Evolutionary conservation across 331 rosid species (phyloP).

Genomic region (Erythrophleum ivorense): DNA sequence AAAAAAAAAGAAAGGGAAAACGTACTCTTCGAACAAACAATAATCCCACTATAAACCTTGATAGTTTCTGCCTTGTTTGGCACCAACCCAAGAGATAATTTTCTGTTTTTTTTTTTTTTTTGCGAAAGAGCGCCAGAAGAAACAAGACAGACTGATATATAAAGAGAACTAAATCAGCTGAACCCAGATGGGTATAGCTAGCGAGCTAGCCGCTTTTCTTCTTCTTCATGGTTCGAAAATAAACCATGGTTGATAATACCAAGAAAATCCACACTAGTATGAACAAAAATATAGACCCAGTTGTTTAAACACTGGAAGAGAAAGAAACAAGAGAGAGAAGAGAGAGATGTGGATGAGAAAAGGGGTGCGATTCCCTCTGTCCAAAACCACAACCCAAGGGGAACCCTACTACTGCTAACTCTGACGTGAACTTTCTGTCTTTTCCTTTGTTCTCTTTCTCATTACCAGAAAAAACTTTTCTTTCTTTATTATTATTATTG

Average conservation of each 20-base stretch:
- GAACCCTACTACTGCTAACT: conserved; percentile 82
- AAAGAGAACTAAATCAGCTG: background rate
- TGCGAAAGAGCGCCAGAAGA: conserved; percentile 52
- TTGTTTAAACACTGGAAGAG: conserved; percentile 37
- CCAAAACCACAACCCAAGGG: conserved; percentile 61
- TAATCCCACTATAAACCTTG: conserved; percentile 38
- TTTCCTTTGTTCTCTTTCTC: conserved; percentile 73
- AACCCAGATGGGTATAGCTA: background rate
- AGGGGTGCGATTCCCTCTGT: conserved; percentile 44
- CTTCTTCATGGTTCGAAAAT: background rate
- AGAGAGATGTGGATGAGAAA: conserved; percentile 39
- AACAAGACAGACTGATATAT: conserved; percentile 46
- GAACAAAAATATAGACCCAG: conserved; percentile 58
- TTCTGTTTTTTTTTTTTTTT: conserved; percentile 46
- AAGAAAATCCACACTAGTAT: conserved; percentile 63
- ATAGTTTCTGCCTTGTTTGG: conserved; percentile 67
- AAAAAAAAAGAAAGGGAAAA: background rate
- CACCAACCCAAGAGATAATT: conserved; percentile 77
- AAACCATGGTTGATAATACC: conserved; percentile 53
- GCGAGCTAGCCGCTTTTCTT: background rate
- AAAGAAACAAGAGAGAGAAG: conserved; percentile 31
- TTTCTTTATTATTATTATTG: conserved; percentile 35
- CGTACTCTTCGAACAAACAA: conserved; percentile 18
- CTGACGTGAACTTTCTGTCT: conserved; percentile 96
- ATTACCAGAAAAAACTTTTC: conserved; percentile 43